Base-by-base conservation (phyloP, 2,329 filamentous ascomycete genomes). In the Pezicula radicicola region DNA sequence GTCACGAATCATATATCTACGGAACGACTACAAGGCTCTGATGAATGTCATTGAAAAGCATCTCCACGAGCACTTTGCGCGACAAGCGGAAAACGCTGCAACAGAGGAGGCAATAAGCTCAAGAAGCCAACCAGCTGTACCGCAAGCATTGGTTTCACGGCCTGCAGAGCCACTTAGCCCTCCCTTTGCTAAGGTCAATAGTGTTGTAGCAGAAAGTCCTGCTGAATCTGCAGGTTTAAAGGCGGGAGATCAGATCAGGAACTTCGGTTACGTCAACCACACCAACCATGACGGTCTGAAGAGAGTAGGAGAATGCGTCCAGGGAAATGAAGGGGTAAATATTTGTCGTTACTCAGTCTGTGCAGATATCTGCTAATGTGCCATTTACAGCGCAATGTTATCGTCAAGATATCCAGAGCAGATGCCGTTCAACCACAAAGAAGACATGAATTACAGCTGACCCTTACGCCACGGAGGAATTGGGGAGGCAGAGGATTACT, bases 401-500 rank as follows among this genome's bases (percentile, higher is more conserved):
- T 85, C 15, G 88, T 96, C 51, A 88, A 84, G 65, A 75, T 85
- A 44, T 79, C 75, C 47, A 79, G 82, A 50, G 72, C 56, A 18
- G 54, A 50, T 36, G 54, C 36, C 25, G 46, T 52, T 50, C 55
- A 52, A 48, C 56, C 53, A 50, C 55, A 52, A 46, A 55, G 52
- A 46, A 73, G 55, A 66, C 68, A 78, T 63, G 80, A 91, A 58
- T 69, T 94, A 52, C 79, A 84, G 52, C 71, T 97, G 63, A 84
- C 81, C 57, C 72, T 99, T 57, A 89, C 78, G 45, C 93, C 93
- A 49, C 80, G 83, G 61, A 81, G 83, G 42, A 79, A 92, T 66
- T 99, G 94, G 93, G 93, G 93, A 60, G 94, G 94, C 28, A 80
- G 91, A 69, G 94, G 93, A 12, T 74, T 95, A 68, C 74, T 99